Evolutionary conservation across 192 early-diverging fungal genomes (phyloP).

Genomic region (Irineochytrium annulatum): DNA sequence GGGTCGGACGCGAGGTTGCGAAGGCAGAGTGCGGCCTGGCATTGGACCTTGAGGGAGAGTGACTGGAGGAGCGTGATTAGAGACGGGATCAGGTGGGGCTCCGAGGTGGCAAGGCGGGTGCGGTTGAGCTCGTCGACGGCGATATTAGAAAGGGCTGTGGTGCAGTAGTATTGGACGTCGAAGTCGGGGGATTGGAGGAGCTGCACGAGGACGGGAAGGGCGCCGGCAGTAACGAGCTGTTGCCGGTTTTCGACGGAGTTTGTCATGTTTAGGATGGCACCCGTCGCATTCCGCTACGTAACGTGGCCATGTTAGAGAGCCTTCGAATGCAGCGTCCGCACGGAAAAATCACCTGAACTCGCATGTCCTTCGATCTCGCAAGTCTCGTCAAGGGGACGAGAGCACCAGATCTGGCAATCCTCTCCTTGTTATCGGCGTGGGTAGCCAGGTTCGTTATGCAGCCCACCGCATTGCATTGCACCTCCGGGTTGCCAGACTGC

Average conservation of each 20-base stretch:
- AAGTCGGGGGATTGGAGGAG: constrained; percentile 71
- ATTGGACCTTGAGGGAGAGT: constrained; percentile 76
- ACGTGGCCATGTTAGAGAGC: background rate
- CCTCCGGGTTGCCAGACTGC: constrained; percentile 79
- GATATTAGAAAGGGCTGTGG: constrained; percentile 85
- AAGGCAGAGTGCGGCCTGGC: constrained; percentile 82
- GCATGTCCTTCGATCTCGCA: constrained; percentile 73
- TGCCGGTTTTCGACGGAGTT: constrained; percentile 72
- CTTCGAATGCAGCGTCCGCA: too few species aligned
- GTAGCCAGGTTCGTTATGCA: constrained; percentile 92
- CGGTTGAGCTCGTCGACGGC: constrained; percentile 64
- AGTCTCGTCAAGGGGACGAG: constrained; percentile 68
- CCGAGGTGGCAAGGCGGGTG: constrained; percentile 49
- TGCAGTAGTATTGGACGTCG: constrained; percentile 88
- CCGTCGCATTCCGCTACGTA: constrained; percentile 80
- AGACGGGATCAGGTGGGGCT: constrained; percentile 67
- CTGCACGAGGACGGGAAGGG: constrained; percentile 76
- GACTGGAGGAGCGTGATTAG: constrained; percentile 76
- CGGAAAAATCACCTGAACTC: constrained; percentile 46
- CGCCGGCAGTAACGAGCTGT: constrained; percentile 75
- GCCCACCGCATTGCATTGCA: constrained; percentile 91
- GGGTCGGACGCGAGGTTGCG: constrained; percentile 82
- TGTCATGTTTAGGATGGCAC: constrained; percentile 90
- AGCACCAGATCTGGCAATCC: constrained; percentile 80
- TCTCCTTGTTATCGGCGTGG: constrained; percentile 77